These are phyloP conservation scores for Fusarium tjaetaba DNA, from an alignment of 2,329 filamentous ascomycete species.

Conservation along the genomic window DNA sequence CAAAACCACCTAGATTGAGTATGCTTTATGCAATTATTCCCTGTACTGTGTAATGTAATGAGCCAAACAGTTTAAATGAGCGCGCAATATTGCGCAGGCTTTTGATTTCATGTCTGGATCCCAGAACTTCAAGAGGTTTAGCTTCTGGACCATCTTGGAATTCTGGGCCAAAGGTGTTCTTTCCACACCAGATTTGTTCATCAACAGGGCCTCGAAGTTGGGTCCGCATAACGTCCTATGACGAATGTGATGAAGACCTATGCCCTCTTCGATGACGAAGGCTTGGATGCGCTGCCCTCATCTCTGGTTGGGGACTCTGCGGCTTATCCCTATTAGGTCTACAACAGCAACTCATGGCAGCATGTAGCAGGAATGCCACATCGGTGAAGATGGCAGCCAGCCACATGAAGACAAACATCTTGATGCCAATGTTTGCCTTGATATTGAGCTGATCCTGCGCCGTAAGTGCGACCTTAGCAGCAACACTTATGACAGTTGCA, in stretches of 20 bases:
- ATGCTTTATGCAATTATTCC: constrained; percentile 1
- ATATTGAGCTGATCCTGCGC: constrained; percentile 81
- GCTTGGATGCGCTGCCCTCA: constrained; percentile 35
- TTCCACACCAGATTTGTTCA: not conserved
- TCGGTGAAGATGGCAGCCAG: constrained; percentile 74
- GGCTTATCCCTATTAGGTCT: constrained; percentile 41
- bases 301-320: constrained; percentile 34
- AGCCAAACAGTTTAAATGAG: constrained; percentile 10
- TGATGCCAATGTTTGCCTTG: constrained; percentile 70
- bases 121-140: not conserved
- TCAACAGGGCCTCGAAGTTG: not conserved
- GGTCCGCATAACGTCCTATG: not conserved
- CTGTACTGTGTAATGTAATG: constrained; percentile 12
- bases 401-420: constrained; percentile 94
- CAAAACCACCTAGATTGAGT: constrained; percentile 1
- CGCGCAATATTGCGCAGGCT: not conserved
- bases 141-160: not conserved
- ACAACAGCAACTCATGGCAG: constrained; percentile 82
- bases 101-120: not conserved
- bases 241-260: constrained; percentile 26
- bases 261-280: constrained; percentile 45
- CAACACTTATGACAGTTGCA: constrained; percentile 84
- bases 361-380: constrained; percentile 77
- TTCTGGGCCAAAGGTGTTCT: not conserved
- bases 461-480: constrained; percentile 81